Conservation (phyloP, 129 eudicot genomes). For the Deinandra increscens region DNA sequence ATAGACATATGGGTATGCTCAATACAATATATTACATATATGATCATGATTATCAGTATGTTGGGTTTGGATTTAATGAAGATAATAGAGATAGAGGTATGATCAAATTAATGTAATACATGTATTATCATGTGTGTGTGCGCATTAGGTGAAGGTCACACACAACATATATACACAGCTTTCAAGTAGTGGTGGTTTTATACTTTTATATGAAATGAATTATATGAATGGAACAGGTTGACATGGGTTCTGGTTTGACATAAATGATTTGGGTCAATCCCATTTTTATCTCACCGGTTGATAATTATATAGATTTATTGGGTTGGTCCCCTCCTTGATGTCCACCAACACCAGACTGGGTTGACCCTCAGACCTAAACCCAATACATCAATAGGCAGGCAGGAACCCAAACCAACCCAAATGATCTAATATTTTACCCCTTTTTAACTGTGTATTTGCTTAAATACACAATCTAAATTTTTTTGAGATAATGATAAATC, state of each 20-base stretch:
- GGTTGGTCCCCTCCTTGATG: slow-evolving; percentile 27
- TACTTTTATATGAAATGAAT: slow-evolving; percentile 25
- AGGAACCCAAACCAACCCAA: not conserved
- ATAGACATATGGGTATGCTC: slow-evolving; percentile 11
- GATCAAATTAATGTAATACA: slow-evolving; percentile 35
- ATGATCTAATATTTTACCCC: not conserved
- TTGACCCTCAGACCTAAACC: slow-evolving; percentile 9
- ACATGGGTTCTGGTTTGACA: slow-evolving; percentile 35
- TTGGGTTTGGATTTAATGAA: slow-evolving; percentile 1
- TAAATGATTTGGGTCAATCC: slow-evolving; percentile 40
- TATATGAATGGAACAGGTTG: slow-evolving; percentile 33
- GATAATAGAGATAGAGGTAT: slow-evolving; percentile 17
- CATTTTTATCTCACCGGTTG: slow-evolving; percentile 22
- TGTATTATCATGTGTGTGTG: slow-evolving; percentile 31
- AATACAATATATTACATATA: no score
- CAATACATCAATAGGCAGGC: not conserved
- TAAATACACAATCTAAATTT: no score
- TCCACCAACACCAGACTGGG: slow-evolving; percentile 15
- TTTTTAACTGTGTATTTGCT: not conserved
- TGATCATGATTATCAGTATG: slow-evolving; percentile 9
- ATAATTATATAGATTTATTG: slow-evolving; percentile 3
- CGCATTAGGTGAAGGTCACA: slow-evolving; percentile 41
- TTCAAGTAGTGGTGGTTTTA: slow-evolving; percentile 32
- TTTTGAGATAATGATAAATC: no score
- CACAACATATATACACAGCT: slow-evolving; percentile 33